Evolutionary conservation across 2,329 filamentous ascomycete genomes (phyloP).

Genomic region (Colletotrichum cordylinicola): DNA sequence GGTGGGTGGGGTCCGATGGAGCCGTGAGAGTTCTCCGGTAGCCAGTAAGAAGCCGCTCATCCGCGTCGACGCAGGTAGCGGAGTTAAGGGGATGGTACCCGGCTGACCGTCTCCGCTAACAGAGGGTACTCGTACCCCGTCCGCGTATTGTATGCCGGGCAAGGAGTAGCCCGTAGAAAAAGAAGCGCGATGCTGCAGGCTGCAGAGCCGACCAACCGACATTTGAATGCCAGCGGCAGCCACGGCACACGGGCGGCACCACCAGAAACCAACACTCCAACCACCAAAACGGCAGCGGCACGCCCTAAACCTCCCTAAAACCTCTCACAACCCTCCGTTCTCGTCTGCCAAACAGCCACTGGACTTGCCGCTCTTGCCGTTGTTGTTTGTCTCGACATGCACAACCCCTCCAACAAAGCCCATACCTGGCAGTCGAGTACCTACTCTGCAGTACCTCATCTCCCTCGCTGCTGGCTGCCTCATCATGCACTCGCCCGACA

Average conservation of each 20-base stretch:
- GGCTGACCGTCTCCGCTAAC: not conserved
- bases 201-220: not conserved
- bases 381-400: not conserved
- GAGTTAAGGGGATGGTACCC: not conserved
- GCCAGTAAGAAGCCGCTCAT: not conserved
- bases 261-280: not conserved
- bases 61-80: not conserved
- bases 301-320: not conserved
- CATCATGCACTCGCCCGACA: not conserved
- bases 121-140: not conserved
- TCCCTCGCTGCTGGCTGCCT: not conserved
- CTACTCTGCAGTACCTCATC: not conserved
- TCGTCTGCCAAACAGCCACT: constrained; percentile 6
- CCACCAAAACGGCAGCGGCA: not conserved
- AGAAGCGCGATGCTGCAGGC: not conserved
- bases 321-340: not conserved
- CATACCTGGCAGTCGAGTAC: too few species aligned
- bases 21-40: not conserved
- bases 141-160: not conserved
- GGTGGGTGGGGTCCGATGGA: constrained; percentile 6
- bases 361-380: constrained; percentile 7
- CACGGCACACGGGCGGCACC: not conserved
- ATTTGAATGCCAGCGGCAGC: not conserved
- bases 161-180: not conserved
- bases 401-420: not conserved